Evolutionary conservation across 768 basidiomycete genomes (phyloP).

Genomic region (Phanerochaete sordida): DNA sequence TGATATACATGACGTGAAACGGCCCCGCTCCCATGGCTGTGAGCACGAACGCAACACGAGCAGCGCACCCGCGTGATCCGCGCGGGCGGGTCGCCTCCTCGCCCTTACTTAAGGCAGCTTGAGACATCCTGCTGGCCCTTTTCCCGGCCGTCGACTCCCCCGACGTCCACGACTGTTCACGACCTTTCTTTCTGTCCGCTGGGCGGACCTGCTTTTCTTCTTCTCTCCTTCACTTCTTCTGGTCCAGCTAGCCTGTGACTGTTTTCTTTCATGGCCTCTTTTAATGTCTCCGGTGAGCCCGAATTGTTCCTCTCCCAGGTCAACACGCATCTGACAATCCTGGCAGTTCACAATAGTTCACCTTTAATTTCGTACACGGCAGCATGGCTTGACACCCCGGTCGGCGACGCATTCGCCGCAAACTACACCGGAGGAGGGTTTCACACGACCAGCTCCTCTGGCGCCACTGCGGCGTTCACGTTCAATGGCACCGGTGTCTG

Average conservation of each 20-base stretch:
- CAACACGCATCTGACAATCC: not conserved
- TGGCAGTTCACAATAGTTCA: slow-evolving; percentile 54
- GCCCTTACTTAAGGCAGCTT: slow-evolving; percentile 5
- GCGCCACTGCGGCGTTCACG: slow-evolving; percentile 46
- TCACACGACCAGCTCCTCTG: slow-evolving; percentile 40
- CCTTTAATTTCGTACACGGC: slow-evolving; percentile 49
- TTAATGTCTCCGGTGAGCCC: slow-evolving; percentile 27
- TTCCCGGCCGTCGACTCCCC: slow-evolving; percentile 4
- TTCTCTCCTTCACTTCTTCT: slow-evolving; percentile 15
- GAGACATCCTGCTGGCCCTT: not conserved
- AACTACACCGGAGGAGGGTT: slow-evolving; percentile 42
- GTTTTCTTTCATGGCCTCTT: slow-evolving; percentile 28
- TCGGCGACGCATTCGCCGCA: slow-evolving; percentile 36
- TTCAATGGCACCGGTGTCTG: slow-evolving; percentile 56
- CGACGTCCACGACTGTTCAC: slow-evolving; percentile 6
- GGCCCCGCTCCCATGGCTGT: slow-evolving; percentile 2
- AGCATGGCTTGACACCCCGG: slow-evolving; percentile 46
- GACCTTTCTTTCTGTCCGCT: slow-evolving; percentile 5
- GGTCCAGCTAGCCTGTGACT: slow-evolving; percentile 6
- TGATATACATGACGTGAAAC: slow-evolving; percentile 4
- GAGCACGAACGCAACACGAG: not conserved
- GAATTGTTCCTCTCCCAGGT: not conserved
- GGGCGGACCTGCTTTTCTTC: slow-evolving; percentile 14
- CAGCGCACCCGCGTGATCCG: slow-evolving; percentile 1
- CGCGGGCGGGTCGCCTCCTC: not conserved